Evolutionary conservation across 306 rosid genomes (phyloP).

Genomic region (Cicer yamashitae): DNA sequence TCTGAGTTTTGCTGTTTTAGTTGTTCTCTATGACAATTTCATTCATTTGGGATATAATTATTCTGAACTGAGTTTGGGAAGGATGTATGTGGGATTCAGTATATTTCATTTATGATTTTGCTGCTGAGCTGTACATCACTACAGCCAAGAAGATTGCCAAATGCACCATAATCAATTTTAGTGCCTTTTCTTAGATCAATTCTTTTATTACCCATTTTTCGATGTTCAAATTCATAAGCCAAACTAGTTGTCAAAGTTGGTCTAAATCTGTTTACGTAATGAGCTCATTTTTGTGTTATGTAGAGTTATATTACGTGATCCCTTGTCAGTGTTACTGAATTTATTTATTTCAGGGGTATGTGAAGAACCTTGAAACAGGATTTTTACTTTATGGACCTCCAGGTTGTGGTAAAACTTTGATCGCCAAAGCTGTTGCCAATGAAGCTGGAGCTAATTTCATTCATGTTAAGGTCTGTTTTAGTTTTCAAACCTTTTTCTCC

Average conservation of each 20-base stretch:
- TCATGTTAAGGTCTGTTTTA: not conserved
- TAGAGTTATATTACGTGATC: no score
- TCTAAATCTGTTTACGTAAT: not conserved
- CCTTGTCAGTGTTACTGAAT: not conserved
- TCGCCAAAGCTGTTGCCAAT: conserved; percentile 2
- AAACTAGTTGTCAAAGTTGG: not conserved
- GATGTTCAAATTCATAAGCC: not conserved
- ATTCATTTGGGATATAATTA: no score
- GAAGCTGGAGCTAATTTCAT: conserved; percentile 4
- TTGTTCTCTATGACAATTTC: no score
- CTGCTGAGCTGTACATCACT: no score
- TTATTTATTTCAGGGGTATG: not conserved
- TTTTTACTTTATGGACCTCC: not conserved
- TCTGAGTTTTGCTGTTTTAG: no score
- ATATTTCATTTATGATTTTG: no score
- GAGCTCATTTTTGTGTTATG: not conserved
- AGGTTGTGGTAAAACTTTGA: not conserved
- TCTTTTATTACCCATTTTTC: not conserved
- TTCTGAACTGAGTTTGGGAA: no score
- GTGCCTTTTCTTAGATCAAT: not conserved
- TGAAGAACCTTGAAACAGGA: not conserved
- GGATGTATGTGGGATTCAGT: no score
- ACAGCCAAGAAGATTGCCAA: not conserved
- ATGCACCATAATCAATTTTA: not conserved
- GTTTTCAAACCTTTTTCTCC: not conserved